Base-by-base conservation (phyloP, 2,329 filamentous ascomycete species). In the Botryotinia globosa region DNA sequence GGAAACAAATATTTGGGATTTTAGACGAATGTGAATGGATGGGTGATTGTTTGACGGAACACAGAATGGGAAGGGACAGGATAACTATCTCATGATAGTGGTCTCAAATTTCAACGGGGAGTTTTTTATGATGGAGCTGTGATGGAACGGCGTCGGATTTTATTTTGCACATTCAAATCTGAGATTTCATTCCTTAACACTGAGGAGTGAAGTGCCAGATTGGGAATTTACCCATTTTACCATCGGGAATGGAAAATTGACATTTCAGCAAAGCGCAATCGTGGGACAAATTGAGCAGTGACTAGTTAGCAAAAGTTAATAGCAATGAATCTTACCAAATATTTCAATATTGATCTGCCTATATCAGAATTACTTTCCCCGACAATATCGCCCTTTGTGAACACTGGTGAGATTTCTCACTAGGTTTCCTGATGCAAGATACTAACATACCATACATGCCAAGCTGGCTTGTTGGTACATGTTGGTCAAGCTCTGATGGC, bases 1-100 rank as follows among this genome's bases (percentile, higher is more conserved):
- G 65, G 48, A 56, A 68, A 68, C 56, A 42, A 29, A 2, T 68
- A 56, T 56, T 10, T 68, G 48, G 65, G 48, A 25, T 56, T 54
- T 9, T 68, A 68, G 18, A 37, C 7, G 9, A 4, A 32, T 42
- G 9, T 16, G 10, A 0, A 12, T 25, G 18, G 10, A 5, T 2
- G 44, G 3, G 20, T 29, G 8, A 4, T 22, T 3, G 18, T 54
- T 32, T 56, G 34, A 56, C 20, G 9, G 4, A 12, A 18, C 5
- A 67, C 16, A 7, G 25, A 10, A 22, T 9, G 8, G 34, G 5
- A 56, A 22, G n/a, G n/a, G 18, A 56, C 1, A 48, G 12, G 18
- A 20, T 8, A 16, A n/a, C 9, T 4, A 6, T 22, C 39, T 51
- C 4, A 37, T 25, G 32, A 45, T n/a, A 25, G 29, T n/a, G 22